These are phyloP conservation scores for Podila minutissima DNA, from an alignment of 192 early-diverging fungal genomes.

Conservation along the genomic window DNA sequence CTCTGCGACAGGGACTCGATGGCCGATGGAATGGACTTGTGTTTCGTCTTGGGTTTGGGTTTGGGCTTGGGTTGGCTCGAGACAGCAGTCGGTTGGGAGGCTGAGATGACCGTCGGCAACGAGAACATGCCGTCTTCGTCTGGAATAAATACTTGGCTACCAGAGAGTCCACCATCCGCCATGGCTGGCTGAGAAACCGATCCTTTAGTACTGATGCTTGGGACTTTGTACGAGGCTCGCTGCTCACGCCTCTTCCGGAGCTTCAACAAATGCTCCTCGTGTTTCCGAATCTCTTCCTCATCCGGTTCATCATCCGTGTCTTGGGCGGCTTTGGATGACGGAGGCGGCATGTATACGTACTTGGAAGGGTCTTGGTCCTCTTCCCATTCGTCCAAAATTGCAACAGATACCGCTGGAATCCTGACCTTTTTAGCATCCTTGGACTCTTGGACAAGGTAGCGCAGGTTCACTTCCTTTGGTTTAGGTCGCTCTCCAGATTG, in stretches of 20 bases:
- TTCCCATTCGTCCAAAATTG: background rate
- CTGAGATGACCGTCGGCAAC: background rate
- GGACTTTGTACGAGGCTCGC: background rate
- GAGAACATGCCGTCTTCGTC: conserved; percentile 2
- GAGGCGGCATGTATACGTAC: background rate
- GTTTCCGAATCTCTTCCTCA: background rate
- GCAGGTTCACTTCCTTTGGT: background rate
- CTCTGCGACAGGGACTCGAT: too few relatives aligned
- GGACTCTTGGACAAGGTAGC: background rate
- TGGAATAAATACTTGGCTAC: background rate
- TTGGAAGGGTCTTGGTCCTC: background rate
- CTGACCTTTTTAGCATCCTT: background rate
- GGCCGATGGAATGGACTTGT: too few relatives aligned
- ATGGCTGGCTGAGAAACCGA: background rate
- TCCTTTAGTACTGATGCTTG: background rate
- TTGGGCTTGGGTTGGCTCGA: background rate
- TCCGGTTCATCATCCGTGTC: background rate
- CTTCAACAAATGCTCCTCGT: background rate
- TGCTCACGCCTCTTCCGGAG: background rate
- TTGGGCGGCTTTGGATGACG: background rate
- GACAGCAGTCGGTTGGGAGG: background rate
- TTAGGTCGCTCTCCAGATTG: too few relatives aligned
- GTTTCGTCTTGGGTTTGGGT: background rate
- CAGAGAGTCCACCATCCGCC: background rate
- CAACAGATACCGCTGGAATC: background rate